A percentile compares a stretch with the other conserved stretches of the same genome.
Evolutionary conservation across 805 yeast genomes (phyloP).

Genomic region (Pichia deserticola): DNA sequence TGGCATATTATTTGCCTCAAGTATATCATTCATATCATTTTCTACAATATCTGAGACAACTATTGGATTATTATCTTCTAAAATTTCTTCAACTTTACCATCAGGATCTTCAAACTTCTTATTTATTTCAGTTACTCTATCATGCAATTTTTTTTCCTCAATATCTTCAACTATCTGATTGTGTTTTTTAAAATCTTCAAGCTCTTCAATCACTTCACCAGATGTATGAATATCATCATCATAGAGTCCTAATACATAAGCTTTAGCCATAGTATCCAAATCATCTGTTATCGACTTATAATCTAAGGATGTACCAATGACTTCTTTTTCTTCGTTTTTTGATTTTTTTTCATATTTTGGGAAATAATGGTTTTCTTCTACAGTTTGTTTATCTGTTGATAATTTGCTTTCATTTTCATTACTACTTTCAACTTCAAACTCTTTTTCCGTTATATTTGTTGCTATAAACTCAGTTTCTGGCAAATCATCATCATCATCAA

Average conservation of each 20-base stretch:
- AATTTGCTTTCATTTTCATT: neutral
- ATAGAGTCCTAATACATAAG: conserved; percentile 51
- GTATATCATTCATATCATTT: conserved; percentile 27
- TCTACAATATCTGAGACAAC: conserved; percentile 39
- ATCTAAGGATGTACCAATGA: conserved; percentile 31
- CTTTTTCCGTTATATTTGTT: neutral
- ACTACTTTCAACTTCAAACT: neutral
- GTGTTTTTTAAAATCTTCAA: conserved; percentile 47
- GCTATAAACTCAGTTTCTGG: conserved; percentile 3
- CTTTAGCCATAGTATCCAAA: conserved; percentile 51
- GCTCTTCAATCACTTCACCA: conserved; percentile 47
- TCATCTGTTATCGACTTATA: conserved; percentile 36
- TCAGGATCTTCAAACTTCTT: conserved; percentile 15
- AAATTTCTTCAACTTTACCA: conserved; percentile 30
- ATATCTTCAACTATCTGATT: conserved; percentile 40
- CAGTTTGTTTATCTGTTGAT: neutral
- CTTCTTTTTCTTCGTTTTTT: conserved; percentile 3
- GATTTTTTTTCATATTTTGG: conserved; percentile 5
- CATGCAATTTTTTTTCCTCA: conserved; percentile 11
- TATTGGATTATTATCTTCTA: conserved; percentile 32
- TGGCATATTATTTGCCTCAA: conserved; percentile 15
- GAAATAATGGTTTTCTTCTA: neutral
- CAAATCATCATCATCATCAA: conserved; percentile 16
- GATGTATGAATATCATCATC: conserved; percentile 52
- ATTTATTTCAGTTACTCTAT: conserved; percentile 11